A percentile compares a stretch with the other conserved stretches of the same genome.
Conservation (phyloP, 345 rosid genomes). For the Atalantia buxifolia region DNA sequence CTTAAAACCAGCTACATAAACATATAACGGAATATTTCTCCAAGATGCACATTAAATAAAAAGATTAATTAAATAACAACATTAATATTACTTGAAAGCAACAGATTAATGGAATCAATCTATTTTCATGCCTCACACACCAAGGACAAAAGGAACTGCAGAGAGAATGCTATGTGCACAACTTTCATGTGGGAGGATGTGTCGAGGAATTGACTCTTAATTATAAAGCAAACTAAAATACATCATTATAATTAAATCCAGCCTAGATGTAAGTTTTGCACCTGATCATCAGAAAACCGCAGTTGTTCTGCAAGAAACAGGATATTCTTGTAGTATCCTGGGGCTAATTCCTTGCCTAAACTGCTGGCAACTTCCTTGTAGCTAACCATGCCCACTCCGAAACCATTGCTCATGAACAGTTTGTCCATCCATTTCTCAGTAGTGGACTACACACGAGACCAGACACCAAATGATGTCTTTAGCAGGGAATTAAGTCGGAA, state of each 20-base stretch:
- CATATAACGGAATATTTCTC: background rate
- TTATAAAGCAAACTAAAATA: background rate
- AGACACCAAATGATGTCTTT: conserved; percentile 7
- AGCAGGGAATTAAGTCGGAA: background rate
- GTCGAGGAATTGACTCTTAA: background rate
- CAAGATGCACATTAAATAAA: background rate
- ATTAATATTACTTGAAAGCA: background rate
- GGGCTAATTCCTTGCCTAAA: conserved; percentile 48
- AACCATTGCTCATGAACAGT: conserved; percentile 68
- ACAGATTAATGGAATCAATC: background rate
- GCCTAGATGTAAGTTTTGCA: conserved; percentile 23
- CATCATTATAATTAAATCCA: background rate
- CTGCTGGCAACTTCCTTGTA: conserved; percentile 52
- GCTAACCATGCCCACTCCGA: conserved; percentile 43
- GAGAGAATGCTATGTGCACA: background rate
- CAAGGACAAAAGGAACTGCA: background rate
- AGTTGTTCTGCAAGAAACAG: conserved; percentile 74
- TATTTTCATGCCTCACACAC: background rate
- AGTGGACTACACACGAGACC: conserved; percentile 41
- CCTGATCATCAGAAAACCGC: conserved; percentile 89
- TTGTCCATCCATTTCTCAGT: conserved; percentile 52
- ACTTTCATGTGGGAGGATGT: background rate
- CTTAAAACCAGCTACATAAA: background rate
- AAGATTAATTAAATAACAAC: background rate
- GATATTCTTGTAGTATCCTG: conserved; percentile 37